Evolutionary conservation across 805 yeast species (phyloP).

Genomic region (Wickerhamiella bombiphila): DNA sequence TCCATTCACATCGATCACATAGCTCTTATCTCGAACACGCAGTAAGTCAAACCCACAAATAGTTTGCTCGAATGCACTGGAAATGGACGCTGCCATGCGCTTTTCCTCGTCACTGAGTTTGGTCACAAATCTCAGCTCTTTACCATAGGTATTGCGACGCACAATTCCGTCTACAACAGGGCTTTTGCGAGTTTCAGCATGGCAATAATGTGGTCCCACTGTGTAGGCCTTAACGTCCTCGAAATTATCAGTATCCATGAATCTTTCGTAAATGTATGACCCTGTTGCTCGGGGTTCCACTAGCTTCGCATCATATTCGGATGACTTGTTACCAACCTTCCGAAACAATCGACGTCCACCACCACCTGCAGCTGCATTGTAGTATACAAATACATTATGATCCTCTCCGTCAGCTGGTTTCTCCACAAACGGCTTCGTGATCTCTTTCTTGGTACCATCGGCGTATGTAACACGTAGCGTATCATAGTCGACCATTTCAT

Average conservation of each 20-base stretch:
- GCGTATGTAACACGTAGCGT: constrained; percentile 51
- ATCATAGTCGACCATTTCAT: constrained; percentile 76
- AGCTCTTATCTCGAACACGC: constrained; percentile 76
- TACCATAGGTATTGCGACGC: constrained; percentile 91
- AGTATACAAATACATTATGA: constrained; percentile 89
- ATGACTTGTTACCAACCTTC: constrained; percentile 91
- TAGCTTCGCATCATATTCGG: constrained; percentile 82
- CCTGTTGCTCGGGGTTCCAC: constrained; percentile 71
- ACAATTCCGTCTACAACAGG: constrained; percentile 99
- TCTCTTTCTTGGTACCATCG: constrained; percentile 39
- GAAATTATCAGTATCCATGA: constrained; percentile 95
- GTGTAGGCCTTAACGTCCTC: constrained; percentile 98
- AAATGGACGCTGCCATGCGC: constrained; percentile 64
- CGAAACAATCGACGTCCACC: constrained; percentile 92
- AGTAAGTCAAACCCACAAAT: constrained; percentile 94
- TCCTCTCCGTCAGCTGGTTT: constrained; percentile 99
- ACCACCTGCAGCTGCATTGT: constrained; percentile 80
- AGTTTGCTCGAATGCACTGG: constrained; percentile 69
- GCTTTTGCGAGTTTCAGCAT: constrained; percentile 95
- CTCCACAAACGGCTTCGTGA: constrained; percentile 89
- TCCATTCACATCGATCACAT: constrained; percentile 95
- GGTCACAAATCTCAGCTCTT: constrained; percentile 85
- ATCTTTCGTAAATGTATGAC: constrained; percentile 80
- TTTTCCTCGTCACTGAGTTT: constrained; percentile 61
- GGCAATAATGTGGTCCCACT: constrained; percentile 81